Conservation (phyloP, 2,329 filamentous ascomycete genomes). For the Colletotrichum sp. region DNA sequence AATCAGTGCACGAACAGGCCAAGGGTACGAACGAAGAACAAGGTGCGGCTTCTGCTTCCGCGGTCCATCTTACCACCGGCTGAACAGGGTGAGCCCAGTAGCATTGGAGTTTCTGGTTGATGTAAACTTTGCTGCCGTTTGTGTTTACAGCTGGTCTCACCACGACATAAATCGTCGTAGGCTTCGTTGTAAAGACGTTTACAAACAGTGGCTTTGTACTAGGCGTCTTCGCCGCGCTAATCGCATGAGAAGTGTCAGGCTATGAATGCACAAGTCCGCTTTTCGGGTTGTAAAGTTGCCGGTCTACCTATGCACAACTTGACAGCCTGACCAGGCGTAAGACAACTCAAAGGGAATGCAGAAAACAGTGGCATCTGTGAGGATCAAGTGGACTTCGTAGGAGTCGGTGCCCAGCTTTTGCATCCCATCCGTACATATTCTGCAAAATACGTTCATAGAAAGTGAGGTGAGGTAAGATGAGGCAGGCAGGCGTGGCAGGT, state of each 20-base stretch:
- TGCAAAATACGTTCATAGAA: neutral
- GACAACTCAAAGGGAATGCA: neutral
- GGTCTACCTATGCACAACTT: neutral
- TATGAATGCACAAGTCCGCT: neutral
- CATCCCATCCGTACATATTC: neutral
- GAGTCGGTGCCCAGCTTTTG: neutral
- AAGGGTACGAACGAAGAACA: neutral
- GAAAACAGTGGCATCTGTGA: neutral
- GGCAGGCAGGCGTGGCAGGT: neutral
- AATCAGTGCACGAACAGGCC: constrained; percentile 10
- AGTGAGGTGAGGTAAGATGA: neutral
- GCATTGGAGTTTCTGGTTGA: neutral
- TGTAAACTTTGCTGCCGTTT: neutral
- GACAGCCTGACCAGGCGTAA: neutral
- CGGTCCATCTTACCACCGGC: neutral
- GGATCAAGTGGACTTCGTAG: neutral
- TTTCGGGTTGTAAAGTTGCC: neutral
- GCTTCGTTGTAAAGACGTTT: neutral
- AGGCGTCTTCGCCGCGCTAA: neutral
- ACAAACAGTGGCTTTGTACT: neutral
- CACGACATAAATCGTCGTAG: neutral
- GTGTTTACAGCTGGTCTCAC: neutral
- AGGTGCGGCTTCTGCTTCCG: neutral
- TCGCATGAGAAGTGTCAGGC: neutral
- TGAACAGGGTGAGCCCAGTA: neutral